A percentile compares a stretch with the other conserved stretches of the same genome.
These are phyloP conservation scores for Mangifera indica DNA, from an alignment of 345 rosid genomes.

Conservation along the genomic window DNA sequence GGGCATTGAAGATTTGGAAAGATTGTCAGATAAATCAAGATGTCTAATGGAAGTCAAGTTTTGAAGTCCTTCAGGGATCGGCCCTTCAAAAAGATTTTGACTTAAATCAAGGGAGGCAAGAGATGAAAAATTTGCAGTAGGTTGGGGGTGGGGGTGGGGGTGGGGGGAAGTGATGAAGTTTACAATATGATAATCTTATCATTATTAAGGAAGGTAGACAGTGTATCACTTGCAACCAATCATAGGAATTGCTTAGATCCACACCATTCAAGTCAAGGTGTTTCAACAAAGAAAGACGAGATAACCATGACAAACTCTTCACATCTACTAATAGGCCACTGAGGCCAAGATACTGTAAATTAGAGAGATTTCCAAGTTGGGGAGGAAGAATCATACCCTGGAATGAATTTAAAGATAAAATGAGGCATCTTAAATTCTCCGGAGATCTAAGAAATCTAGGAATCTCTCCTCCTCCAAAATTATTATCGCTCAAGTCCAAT, in stretches of 20 bases:
- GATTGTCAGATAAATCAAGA: not conserved
- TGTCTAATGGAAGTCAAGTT: not conserved
- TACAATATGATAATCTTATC: not conserved
- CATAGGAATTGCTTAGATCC: not conserved
- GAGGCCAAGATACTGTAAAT: too few species aligned
- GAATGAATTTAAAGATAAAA: too few species aligned
- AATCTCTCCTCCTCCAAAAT: too few species aligned
- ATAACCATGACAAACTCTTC: not conserved
- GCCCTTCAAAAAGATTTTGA: not conserved
- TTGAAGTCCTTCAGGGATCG: not conserved
- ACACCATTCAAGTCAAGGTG: not conserved
- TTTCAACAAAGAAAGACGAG: not conserved
- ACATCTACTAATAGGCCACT: too few species aligned
- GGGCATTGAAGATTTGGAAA: not conserved
- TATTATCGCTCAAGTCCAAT: too few species aligned
- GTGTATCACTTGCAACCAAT: not conserved
- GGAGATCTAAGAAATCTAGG: too few species aligned
- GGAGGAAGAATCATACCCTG: too few species aligned
- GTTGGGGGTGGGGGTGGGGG: too few species aligned
- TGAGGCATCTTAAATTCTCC: too few species aligned
- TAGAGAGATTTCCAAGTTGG: too few species aligned
- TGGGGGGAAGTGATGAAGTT: not conserved
- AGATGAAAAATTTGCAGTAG: not conserved
- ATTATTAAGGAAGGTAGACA: not conserved
- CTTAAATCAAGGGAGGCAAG: not conserved